Base-by-base conservation (phyloP, 345 rosid species). In the Gossypium arboreum region DNA sequence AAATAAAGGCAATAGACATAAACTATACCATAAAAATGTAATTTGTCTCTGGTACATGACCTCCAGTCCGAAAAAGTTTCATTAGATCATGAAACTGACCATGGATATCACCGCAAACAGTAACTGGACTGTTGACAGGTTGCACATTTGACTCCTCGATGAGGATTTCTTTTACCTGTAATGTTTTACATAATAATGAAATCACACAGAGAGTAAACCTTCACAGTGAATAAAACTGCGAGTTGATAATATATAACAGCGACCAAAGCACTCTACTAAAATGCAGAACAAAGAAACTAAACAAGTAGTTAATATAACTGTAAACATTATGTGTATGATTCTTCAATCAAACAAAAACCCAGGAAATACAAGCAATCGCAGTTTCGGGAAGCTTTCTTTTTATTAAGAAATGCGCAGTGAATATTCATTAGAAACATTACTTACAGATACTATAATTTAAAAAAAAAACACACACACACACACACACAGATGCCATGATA, bases 81-180 rank as follows among this genome's bases (percentile, higher is more conserved):
- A 96, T 96, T 12, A 96, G 88, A 79, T 96, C 99, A 81, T 96
- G 99, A 86, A 93, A 96, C 88, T 96, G 98, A 50, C 99, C 98
- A 84, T 96, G 99, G 68, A 96, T 96, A 80, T 96, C 99, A 83
- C 99, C 98, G 73, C 98, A 93, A 71, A 96, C 98, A 3, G 98
- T 96, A 57, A 96, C 99, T 0, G 97, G 99, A 88, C 99, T 96
- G 88, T 96, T 96, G 73, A 96, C 97, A 65, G 99, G 99, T 82
- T 96, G 99, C 71, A 96, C 99, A 83, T 93, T 96, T 45, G 99
- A 96, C 80, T 93, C 97, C 86, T 96, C 99, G 50, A 96, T 89
- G 34, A 96, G 97, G 79, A 93, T 91, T 75, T 92, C 98, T 78
- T 96, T 96, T 59, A 93, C 97, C 98, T 96, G 81, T 20, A 71